A percentile compares a stretch with the other conserved stretches of the same genome.
phyloP scores from a whole-genome alignment of 2,329 filamentous ascomycete genomes.

The Fusarium camptoceras region DNA sequence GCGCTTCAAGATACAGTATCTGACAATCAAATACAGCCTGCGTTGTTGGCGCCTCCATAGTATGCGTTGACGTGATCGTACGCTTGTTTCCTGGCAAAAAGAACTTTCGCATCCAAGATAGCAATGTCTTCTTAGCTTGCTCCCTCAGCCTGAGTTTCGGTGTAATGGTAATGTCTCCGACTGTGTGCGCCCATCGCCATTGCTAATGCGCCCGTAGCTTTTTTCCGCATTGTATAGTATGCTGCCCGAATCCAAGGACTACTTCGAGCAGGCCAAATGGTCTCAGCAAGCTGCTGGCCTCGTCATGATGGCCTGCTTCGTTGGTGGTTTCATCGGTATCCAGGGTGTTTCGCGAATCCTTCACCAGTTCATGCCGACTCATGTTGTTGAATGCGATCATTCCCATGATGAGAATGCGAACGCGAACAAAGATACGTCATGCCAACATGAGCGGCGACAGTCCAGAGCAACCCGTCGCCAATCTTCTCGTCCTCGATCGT shows the following conservation, averaged over 20 bases:
- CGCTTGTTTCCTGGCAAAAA: conserved; percentile 77
- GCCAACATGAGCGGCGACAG: conserved; percentile 43
- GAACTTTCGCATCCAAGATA: conserved; percentile 89
- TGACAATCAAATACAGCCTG: conserved; percentile 58
- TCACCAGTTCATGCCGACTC: conserved; percentile 80
- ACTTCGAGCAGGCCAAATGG: conserved; percentile 77
- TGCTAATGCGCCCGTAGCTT: conserved; percentile 65
- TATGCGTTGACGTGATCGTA: conserved; percentile 86
- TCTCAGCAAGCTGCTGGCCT: conserved; percentile 75
- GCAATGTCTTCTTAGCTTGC: conserved; percentile 85
- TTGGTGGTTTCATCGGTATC: conserved; percentile 79
- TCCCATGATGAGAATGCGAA: conserved; percentile 68
- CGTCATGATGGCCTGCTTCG: conserved; percentile 75
- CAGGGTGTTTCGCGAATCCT: conserved; percentile 78
- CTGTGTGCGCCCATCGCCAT: neutral
- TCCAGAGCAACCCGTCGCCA: conserved; percentile 50
- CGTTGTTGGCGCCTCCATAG: conserved; percentile 81
- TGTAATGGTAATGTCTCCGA: conserved; percentile 78
- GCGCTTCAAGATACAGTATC: neutral
- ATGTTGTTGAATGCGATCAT: conserved; percentile 85
- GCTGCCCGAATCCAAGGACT: conserved; percentile 85
- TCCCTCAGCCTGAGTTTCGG: conserved; percentile 94
- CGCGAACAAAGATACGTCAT: conserved; percentile 46
- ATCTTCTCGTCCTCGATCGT: conserved; percentile 44
- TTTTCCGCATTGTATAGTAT: conserved; percentile 95